Conservation (phyloP, 768 basidiomycete genomes). For the Tubosaeta sp. region DNA sequence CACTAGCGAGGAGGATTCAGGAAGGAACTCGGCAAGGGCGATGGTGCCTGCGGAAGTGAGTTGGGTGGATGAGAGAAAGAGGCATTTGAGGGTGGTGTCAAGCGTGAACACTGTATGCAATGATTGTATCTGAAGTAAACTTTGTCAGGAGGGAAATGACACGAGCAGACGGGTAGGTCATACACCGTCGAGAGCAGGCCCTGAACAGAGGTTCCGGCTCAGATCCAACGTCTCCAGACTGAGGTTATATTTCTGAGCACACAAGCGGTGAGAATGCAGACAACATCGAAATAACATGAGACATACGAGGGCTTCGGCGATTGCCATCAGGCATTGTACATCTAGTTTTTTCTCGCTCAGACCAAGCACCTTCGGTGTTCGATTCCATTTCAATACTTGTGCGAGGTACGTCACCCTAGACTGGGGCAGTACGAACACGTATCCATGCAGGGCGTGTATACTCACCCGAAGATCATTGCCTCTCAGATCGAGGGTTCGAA, state of each 20-base stretch:
- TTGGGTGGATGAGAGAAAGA: constrained; percentile 84
- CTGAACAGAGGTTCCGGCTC: too few relatives aligned
- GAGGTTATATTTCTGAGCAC: too few relatives aligned
- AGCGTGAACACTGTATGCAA: constrained; percentile 90
- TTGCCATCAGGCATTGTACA: constrained; percentile 64
- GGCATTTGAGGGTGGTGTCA: constrained; percentile 84
- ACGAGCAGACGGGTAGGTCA: too few relatives aligned
- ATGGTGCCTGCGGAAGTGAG: constrained; percentile 86
- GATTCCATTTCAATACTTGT: constrained; percentile 93
- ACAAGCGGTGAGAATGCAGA: too few relatives aligned
- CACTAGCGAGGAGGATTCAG: constrained; percentile 80
- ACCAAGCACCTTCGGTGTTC: constrained; percentile 91
- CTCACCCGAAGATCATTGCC: constrained; percentile 90
- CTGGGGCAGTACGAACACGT: constrained; percentile 24
- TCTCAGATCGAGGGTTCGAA: constrained; percentile 86
- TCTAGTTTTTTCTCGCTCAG: constrained; percentile 94
- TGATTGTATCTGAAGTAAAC: constrained; percentile 59
- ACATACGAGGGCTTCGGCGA: constrained; percentile 87
- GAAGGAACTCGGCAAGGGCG: constrained; percentile 92
- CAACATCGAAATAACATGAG: too few relatives aligned
- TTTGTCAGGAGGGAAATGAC: too few relatives aligned
- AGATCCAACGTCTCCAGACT: too few relatives aligned
- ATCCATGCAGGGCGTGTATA: constrained; percentile 9
- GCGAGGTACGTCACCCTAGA: constrained; percentile 85
- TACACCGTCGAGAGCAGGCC: too few relatives aligned